phyloP scores from a whole-genome alignment of 495 filamentous ascomycete genomes.

The Penicillium herquei region DNA sequence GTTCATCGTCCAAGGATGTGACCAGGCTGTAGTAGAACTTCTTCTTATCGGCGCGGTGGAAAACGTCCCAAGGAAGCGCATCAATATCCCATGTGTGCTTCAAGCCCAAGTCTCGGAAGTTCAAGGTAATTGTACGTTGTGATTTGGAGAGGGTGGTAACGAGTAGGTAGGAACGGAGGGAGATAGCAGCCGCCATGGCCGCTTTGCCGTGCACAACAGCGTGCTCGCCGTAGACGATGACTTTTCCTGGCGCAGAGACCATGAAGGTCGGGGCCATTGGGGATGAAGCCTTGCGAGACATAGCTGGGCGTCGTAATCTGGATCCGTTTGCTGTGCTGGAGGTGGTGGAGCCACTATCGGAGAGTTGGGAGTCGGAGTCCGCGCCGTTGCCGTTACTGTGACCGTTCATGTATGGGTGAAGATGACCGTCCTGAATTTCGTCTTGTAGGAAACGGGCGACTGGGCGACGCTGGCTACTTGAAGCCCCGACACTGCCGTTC shows the following conservation, averaged over 20 bases:
- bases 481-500: constrained; percentile 13
- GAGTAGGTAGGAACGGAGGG: constrained; percentile 90
- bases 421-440: constrained; percentile 8
- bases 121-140: constrained; percentile 76
- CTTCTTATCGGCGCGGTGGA: constrained; percentile 78
- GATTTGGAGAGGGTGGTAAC: constrained; percentile 89
- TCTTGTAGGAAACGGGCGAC: constrained; percentile 26
- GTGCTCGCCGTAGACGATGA: constrained; percentile 96
- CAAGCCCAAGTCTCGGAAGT: constrained; percentile 83
- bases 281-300: constrained; percentile 46
- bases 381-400: constrained; percentile 14
- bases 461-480: constrained; percentile 11
- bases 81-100: constrained; percentile 92
- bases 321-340: constrained; percentile 16
- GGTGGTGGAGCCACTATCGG: constrained; percentile 25
- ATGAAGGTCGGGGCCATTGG: constrained; percentile 82
- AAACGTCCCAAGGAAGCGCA: constrained; percentile 77
- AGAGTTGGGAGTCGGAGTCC: constrained; percentile 13
- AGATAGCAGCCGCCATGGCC: constrained; percentile 91
- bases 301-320: constrained; percentile 21
- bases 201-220: constrained; percentile 95
- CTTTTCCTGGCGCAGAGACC: constrained; percentile 96
- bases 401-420: constrained; percentile 1
- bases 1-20: constrained; percentile 76
- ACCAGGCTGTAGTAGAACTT: constrained; percentile 90